Conservation (phyloP, 192 early-diverging fungal genomes). For the Cladochytrium replicatum region DNA sequence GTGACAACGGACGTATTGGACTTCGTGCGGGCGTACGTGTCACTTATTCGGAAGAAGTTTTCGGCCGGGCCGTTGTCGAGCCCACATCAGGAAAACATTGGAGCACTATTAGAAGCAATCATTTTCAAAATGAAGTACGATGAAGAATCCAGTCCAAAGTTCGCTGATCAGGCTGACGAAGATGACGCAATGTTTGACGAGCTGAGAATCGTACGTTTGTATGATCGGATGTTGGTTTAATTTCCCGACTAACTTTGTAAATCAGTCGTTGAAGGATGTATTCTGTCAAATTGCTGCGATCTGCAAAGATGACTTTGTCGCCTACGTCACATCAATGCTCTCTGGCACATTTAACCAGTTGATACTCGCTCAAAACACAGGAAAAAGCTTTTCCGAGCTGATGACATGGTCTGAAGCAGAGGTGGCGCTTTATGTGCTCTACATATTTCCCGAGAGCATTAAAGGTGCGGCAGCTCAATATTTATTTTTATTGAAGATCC, state of each 20-base stretch:
- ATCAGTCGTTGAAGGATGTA: slow-evolving; percentile 26
- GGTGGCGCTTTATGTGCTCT: slow-evolving; percentile 61
- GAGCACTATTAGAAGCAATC: slow-evolving; percentile 49
- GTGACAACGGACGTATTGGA: slow-evolving; percentile 64
- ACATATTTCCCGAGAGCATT: slow-evolving; percentile 60
- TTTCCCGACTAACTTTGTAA: not conserved
- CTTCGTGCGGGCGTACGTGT: slow-evolving; percentile 60
- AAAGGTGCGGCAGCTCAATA: slow-evolving; percentile 30
- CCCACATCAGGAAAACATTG: slow-evolving; percentile 16
- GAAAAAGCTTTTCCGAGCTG: slow-evolving; percentile 10
- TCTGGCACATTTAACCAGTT: slow-evolving; percentile 49
- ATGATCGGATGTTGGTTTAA: not conserved
- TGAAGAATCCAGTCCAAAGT: slow-evolving; percentile 67
- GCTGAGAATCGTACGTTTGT: slow-evolving; percentile 46
- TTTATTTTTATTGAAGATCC: slow-evolving; percentile 9
- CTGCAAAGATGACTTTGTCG: slow-evolving; percentile 47
- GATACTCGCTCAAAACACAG: slow-evolving; percentile 30
- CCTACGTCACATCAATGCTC: slow-evolving; percentile 51
- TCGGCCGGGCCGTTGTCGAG: not conserved
- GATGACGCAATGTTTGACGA: slow-evolving; percentile 66
- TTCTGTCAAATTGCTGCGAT: slow-evolving; percentile 66
- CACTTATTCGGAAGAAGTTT: slow-evolving; percentile 32
- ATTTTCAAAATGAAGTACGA: slow-evolving; percentile 85
- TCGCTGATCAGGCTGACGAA: slow-evolving; percentile 62
- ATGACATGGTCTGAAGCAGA: slow-evolving; percentile 64